Conservation (phyloP, 352 stramenopile species). For the Phytophthora palmivora region DNA sequence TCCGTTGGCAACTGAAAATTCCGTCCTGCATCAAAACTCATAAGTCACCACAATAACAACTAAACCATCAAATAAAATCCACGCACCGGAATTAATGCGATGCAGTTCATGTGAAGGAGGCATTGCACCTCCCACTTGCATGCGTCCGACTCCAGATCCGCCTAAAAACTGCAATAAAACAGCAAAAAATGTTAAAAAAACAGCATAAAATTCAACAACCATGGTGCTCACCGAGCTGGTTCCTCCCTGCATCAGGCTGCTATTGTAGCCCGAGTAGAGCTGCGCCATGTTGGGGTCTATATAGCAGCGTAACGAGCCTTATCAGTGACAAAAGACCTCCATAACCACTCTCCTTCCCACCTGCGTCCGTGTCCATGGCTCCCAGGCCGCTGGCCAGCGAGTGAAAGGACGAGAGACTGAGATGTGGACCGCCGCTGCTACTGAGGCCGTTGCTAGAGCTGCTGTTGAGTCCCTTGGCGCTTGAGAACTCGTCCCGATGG, state of each 20-base stretch:
- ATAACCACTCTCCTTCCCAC: not conserved
- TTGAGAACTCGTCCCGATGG: conserved; percentile 76
- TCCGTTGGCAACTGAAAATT: conserved; percentile 59
- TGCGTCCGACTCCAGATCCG: conserved; percentile 38
- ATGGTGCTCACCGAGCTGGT: conserved; percentile 49
- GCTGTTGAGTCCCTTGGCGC: conserved; percentile 36
- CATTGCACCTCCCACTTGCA: conserved; percentile 42
- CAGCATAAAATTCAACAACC: not conserved
- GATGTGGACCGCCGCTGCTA: conserved; percentile 29
- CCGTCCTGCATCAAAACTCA: conserved; percentile 49
- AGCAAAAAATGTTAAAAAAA: conserved; percentile 14
- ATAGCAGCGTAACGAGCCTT: not conserved
- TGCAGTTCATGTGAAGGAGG: conserved; percentile 61
- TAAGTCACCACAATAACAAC: conserved; percentile 15
- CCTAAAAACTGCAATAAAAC: conserved; percentile 61
- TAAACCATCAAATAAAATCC: conserved; percentile 15
- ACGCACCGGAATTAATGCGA: conserved; percentile 60
- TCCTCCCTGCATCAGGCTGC: conserved; percentile 46
- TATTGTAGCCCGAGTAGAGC: conserved; percentile 56
- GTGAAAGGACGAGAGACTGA: conserved; percentile 64
- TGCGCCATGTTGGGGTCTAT: conserved; percentile 23
- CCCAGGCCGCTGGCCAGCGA: conserved; percentile 50
- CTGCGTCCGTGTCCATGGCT: conserved; percentile 37
- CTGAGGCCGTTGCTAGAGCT: conserved; percentile 31
- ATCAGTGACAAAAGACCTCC: not conserved